Evolutionary conservation across 2,329 filamentous ascomycete species (phyloP).

Genomic region (Pseudocercospora fuligena): DNA sequence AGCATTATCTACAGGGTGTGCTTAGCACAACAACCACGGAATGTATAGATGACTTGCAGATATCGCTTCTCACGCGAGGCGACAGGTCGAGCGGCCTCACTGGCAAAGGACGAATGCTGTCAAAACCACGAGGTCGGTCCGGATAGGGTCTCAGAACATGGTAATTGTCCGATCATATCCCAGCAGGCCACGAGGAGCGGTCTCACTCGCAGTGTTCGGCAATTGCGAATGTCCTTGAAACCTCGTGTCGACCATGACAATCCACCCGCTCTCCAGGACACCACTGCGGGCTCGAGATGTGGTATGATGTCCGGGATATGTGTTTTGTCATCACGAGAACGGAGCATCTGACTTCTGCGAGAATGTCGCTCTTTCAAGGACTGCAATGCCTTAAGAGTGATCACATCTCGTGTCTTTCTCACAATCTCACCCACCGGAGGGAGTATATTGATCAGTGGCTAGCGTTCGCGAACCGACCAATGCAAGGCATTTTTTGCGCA

Average conservation of each 20-base stretch:
- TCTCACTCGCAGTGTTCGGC: constrained; percentile 11
- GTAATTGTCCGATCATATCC: constrained; percentile 11
- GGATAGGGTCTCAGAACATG: constrained; percentile 5
- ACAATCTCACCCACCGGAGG: neutral
- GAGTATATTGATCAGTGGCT: constrained; percentile 2
- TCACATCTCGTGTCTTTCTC: neutral
- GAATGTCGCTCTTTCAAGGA: neutral
- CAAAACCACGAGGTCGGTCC: constrained; percentile 1
- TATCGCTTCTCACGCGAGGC: constrained; percentile 3
- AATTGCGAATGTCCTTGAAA: constrained; percentile 17
- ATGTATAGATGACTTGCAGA: constrained; percentile 6
- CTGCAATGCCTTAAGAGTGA: neutral
- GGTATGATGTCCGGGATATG: neutral
- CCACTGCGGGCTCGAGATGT: neutral
- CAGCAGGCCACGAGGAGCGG: constrained; percentile 18
- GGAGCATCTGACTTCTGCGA: neutral
- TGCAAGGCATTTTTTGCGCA: neutral
- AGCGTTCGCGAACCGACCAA: constrained; percentile 17
- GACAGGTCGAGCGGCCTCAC: constrained; percentile 5
- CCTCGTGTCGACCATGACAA: neutral
- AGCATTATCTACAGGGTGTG: constrained; percentile 1
- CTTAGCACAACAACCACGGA: constrained; percentile 6
- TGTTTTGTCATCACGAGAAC: neutral
- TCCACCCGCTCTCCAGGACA: neutral
- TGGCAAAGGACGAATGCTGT: constrained; percentile 4